A percentile compares a stretch with the other conserved stretches of the same genome.
phyloP scores from a whole-genome alignment of 441 rosid genomes.

The Brassica hybrid region DNA sequence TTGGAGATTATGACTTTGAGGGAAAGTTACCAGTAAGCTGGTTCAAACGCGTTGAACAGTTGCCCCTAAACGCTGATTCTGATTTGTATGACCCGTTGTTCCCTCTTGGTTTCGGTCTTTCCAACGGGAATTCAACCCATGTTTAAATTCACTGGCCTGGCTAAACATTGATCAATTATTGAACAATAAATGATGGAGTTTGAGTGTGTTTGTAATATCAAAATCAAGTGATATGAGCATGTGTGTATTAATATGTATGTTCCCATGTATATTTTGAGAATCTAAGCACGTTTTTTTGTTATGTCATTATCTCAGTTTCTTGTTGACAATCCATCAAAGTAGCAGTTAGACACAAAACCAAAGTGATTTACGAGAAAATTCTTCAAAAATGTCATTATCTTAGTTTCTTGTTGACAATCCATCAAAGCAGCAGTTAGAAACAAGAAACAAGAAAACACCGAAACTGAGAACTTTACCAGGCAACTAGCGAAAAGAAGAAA shows the following conservation, averaged over 20 bases:
- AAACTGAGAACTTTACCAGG: too few relatives aligned
- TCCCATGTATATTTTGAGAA: neutral
- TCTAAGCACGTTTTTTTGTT: neutral
- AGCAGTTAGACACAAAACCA: neutral
- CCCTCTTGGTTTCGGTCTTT: slow-evolving; percentile 73
- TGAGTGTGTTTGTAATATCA: slow-evolving; percentile 8
- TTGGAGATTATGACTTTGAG: slow-evolving; percentile 68
- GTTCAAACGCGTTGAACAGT: slow-evolving; percentile 64
- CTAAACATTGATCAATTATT: neutral
- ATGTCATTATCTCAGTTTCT: slow-evolving; percentile 11
- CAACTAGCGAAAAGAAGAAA: too few relatives aligned
- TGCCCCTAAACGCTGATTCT: slow-evolving; percentile 54
- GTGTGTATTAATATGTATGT: neutral
- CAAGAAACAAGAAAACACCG: too few relatives aligned
- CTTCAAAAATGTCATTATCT: slow-evolving; percentile 1
- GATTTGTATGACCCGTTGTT: slow-evolving; percentile 71
- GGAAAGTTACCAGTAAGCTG: slow-evolving; percentile 82
- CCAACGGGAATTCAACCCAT: slow-evolving; percentile 2
- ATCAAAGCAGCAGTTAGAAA: neutral
- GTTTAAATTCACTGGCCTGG: slow-evolving; percentile 15
- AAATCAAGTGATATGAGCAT: neutral
- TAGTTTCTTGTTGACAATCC: slow-evolving; percentile 11
- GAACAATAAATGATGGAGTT: neutral
- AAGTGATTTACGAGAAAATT: neutral
- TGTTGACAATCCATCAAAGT: slow-evolving; percentile 2